Percentiles rank a stretch among this genome's conserved stretches.
Conservation (phyloP, 2,329 filamentous ascomycete species). For the Pezicula neosporulosa region DNA sequence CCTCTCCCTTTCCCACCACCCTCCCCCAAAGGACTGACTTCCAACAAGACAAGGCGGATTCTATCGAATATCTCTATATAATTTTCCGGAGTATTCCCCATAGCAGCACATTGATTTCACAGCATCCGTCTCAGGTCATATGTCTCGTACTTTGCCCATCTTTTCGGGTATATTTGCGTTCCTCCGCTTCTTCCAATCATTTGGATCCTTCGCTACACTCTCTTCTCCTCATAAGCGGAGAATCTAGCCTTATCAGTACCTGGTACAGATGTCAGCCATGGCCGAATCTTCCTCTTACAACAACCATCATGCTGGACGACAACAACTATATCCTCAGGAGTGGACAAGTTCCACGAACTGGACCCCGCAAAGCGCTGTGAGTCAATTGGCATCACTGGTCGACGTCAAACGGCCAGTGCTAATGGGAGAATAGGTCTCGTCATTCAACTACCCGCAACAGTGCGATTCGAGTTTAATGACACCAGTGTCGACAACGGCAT, state of each 20-base stretch:
- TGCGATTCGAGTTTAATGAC: conserved; percentile 24
- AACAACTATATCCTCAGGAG: too few species aligned
- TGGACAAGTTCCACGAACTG: too few species aligned
- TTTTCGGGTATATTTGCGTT: too few species aligned
- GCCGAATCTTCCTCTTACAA: too few species aligned
- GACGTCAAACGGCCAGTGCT: background rate
- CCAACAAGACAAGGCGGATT: conserved; percentile 12
- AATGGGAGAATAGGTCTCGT: conserved; percentile 20
- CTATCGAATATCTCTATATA: conserved; percentile 7
- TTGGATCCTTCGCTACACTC: too few species aligned
- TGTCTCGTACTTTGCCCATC: background rate
- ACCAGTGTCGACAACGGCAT: conserved; percentile 20
- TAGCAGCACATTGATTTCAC: conserved; percentile 2
- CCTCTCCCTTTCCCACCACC: too few species aligned
- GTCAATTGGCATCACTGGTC: too few species aligned
- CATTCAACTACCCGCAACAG: conserved; percentile 23
- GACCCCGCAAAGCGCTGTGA: background rate
- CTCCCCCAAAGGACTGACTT: conserved; percentile 1
- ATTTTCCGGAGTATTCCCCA: conserved; percentile 7
- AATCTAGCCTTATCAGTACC: too few species aligned
- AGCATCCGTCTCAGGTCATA: background rate
- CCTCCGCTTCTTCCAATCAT: too few species aligned
- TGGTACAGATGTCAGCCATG: too few species aligned
- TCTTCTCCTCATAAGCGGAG: too few species aligned
- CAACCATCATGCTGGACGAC: too few species aligned